These are phyloP conservation scores for Cryphonectria parasitica DNA, from an alignment of 2,329 filamentous ascomycete species.

Conservation along the genomic window DNA sequence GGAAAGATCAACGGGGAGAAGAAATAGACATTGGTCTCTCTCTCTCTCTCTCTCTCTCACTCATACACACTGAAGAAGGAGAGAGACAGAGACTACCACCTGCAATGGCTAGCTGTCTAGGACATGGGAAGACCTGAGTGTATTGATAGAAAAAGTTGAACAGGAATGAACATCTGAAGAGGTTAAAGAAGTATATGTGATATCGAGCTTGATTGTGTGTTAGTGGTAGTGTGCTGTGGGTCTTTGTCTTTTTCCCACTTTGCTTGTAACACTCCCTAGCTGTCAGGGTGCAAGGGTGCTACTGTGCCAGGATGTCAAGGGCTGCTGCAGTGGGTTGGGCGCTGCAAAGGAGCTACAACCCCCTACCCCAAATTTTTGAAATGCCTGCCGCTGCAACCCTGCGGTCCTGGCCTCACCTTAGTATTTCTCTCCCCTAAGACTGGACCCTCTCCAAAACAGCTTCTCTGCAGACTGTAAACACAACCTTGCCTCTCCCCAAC, in stretches of 20 bases:
- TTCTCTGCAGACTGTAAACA: conserved; percentile 25
- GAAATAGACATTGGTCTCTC: neutral
- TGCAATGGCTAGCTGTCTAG: neutral
- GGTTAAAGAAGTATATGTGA: neutral
- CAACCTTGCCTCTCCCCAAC: conserved; percentile 15
- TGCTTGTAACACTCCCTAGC: neutral
- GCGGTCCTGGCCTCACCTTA: conserved; percentile 8
- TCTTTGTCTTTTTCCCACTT: neutral
- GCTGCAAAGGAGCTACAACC: neutral
- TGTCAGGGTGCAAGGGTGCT: neutral
- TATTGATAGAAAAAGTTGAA: neutral
- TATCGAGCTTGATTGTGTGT: neutral
- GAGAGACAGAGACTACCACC: neutral
- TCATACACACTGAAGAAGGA: neutral
- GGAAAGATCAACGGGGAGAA: conserved; percentile 34
- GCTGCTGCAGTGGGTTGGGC: neutral
- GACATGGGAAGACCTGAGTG: neutral
- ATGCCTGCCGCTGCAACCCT: conserved; percentile 17
- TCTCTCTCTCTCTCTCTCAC: too few relatives aligned
- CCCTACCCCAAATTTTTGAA: conserved; percentile 9
- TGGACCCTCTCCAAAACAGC: conserved; percentile 6
- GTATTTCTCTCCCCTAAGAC: conserved; percentile 12
- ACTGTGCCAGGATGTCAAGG: too few relatives aligned
- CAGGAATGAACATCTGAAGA: neutral
- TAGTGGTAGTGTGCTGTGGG: neutral